Base-by-base conservation (phyloP, 306 rosid genomes). In the Rosa rugosa region DNA sequence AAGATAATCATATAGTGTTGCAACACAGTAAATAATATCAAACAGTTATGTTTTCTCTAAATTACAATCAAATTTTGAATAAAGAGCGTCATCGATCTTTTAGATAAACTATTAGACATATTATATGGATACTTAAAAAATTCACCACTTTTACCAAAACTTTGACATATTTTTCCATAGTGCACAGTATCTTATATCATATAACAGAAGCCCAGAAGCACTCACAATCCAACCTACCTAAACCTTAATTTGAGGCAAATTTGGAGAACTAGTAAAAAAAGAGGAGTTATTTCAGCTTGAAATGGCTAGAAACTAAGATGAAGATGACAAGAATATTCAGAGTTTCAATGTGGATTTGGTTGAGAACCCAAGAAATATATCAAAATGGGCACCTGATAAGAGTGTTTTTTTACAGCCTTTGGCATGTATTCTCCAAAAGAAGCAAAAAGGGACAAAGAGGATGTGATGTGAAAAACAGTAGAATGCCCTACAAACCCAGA, bases 321-420 rank as follows among this genome's bases (percentile, higher is more conserved):
- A 44, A 42, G 51, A 11, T n/a, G 54, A 42, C 79, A 76, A 53
- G 20, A 49, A 2, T 67, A 41, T 20, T n/a, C 71, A 38, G 41
- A 63, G 53, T 53, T n/a, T 22, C 79, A 22, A 11, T 78, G 18
- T 46, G 23, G 86, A 76, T 76, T 70, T 76, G 59, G 67, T 25
- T 72, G n/a, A 45, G 79, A 41, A 72, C 41, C 77, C 79, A 57
- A 76, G 65, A 84, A 67, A 49, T 67, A 53, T 62, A 81, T 75
- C 76, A 11, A 62, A 62, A 25, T 62, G 67, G 34, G 67, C 34
- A 49, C 20, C 63, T 25, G 49, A 56, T 56, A 56, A 11, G 51
- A 83, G 60, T 68, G 74, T 50, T 12, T 62, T 62, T 76, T 69
- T 42, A 71, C 84, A 76, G 77, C 63, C 84, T 72, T 84, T 67